Conservation (phyloP, 352 stramenopile genomes). For the Phytopythium boreale region DNA sequence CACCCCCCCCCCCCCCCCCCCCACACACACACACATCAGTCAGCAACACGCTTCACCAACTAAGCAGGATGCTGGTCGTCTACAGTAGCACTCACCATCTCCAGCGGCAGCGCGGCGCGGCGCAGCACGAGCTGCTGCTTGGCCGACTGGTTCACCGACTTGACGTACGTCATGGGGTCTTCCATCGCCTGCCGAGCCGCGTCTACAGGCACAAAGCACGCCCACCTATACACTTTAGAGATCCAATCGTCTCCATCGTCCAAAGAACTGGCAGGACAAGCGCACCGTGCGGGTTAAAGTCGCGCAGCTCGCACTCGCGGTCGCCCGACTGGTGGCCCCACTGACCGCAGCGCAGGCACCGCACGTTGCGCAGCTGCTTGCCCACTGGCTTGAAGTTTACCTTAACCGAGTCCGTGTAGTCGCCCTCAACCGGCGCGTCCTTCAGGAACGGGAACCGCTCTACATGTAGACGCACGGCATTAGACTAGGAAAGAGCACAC, state of each 20-base stretch:
- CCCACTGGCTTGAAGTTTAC: constrained; percentile 89
- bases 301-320: constrained; percentile 68
- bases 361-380: constrained; percentile 78
- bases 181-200: constrained; percentile 62
- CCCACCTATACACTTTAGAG: background rate
- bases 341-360: constrained; percentile 74
- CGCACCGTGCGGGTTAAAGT: constrained; percentile 72
- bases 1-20: no score
- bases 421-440: constrained; percentile 82
- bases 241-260: no score
- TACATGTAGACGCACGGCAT: background rate
- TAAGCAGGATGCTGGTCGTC: background rate
- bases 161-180: constrained; percentile 71
- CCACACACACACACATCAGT: background rate
- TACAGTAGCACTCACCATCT: constrained; percentile 37
- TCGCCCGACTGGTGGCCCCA: constrained; percentile 87
- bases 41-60: background rate
- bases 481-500: background rate
- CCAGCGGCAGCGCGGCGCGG: constrained; percentile 52
- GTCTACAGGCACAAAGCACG: constrained; percentile 33
- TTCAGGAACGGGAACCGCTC: constrained; percentile 90
- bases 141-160: constrained; percentile 39
- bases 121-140: constrained; percentile 63
- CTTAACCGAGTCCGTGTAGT: constrained; percentile 75
- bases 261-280: background rate